Evolutionary conservation across 2,329 filamentous ascomycete genomes (phyloP).

Genomic region (Phymatotrichopsis omnivora): DNA sequence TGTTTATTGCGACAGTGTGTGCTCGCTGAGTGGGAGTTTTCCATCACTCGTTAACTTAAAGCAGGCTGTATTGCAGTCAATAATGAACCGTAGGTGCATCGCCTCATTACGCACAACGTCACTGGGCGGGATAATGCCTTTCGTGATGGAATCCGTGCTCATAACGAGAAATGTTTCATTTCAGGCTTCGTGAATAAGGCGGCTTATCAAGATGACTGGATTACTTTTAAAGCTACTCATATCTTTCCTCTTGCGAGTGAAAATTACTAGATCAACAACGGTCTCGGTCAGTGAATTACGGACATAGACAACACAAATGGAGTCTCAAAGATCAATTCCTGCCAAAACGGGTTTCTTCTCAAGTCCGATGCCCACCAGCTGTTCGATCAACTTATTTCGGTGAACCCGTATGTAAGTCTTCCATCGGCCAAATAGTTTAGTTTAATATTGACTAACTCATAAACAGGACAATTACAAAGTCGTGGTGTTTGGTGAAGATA

Average conservation of each 20-base stretch:
- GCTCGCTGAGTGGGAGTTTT: constrained; percentile 1
- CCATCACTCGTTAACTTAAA: constrained; percentile 1
- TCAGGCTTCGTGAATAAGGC: background rate
- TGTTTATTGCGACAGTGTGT: constrained; percentile 10
- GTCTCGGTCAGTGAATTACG: constrained; percentile 10
- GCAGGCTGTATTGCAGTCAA: constrained; percentile 6
- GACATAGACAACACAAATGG: constrained; percentile 6
- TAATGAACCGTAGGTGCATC: constrained; percentile 8
- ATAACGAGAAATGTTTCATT: constrained; percentile 11
- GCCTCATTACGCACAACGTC: constrained; percentile 4
- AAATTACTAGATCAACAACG: constrained; percentile 5
- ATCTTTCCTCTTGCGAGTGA: constrained; percentile 5
- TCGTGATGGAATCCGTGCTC: constrained; percentile 5
- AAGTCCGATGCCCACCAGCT: background rate
- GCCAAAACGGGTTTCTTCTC: constrained; percentile 15
- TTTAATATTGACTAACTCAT: too few relatives aligned
- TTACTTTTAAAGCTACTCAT: constrained; percentile 10
- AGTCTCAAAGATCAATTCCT: too few relatives aligned
- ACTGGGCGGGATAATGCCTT: constrained; percentile 9
- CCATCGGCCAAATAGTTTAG: too few relatives aligned
- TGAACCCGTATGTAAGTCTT: too few relatives aligned
- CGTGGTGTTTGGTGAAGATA: constrained; percentile 11
- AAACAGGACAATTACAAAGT: constrained; percentile 20
- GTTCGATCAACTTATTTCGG: too few relatives aligned
- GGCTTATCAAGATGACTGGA: background rate